These are phyloP conservation scores for Climacium dendroides DNA, from an alignment of 225 moss, liverwort and hornwort genomes.

Conservation along the genomic window DNA sequence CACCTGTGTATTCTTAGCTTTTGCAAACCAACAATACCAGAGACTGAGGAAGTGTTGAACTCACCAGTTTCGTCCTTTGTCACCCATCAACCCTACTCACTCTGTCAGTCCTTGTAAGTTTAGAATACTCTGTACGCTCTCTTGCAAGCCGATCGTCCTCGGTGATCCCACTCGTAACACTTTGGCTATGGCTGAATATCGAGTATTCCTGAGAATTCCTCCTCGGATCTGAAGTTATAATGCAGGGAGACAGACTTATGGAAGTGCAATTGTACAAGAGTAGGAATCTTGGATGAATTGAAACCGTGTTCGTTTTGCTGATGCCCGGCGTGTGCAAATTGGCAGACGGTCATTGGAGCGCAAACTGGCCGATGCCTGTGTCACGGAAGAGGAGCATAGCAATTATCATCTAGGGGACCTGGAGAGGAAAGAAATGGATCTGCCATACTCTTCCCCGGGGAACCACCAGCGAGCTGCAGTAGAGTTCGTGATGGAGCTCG, in stretches of 20 bases:
- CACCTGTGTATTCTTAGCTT: neutral
- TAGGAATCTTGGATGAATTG: neutral
- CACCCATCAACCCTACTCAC: neutral
- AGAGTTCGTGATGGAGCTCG: conserved; percentile 13
- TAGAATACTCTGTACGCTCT: neutral
- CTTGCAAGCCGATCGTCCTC: neutral
- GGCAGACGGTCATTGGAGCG: conserved; percentile 3
- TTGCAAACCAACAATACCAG: neutral
- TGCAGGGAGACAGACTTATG: neutral
- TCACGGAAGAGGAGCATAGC: neutral
- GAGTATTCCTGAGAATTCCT: neutral
- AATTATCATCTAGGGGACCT: neutral
- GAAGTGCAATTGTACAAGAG: neutral
- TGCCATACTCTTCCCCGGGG: neutral
- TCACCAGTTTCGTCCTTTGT: neutral
- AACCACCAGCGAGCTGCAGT: conserved; percentile 1
- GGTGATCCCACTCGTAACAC: neutral
- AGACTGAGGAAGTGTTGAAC: neutral
- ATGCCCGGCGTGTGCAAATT: neutral
- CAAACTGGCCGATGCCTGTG: neutral
- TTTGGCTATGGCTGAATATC: neutral
- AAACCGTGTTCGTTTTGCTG: neutral
- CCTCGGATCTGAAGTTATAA: neutral
- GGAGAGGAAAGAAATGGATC: neutral
- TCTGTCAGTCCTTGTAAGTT: neutral